Base-by-base conservation (phyloP, 2,329 filamentous ascomycete species). In the Lojkania enalia region DNA sequence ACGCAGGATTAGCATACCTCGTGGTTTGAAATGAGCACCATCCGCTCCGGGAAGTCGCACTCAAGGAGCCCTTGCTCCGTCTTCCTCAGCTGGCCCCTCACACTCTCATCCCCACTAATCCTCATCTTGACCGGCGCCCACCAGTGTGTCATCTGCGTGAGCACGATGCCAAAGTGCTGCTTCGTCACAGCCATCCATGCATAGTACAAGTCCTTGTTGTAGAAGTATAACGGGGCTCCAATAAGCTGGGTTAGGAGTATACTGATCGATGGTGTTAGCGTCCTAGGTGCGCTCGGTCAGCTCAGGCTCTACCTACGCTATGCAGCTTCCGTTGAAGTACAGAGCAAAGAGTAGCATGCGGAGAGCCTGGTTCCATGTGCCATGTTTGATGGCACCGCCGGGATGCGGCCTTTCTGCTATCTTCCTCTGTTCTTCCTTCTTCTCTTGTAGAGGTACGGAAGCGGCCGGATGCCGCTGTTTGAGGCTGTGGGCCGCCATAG, bases 161-260 rank as follows among this genome's bases (percentile, higher is more conserved):
- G 81, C 46, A 89, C 73, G 20, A 95, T 74, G 49, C 86, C 88
- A 66, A 95, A 95, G 19, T 83, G 86, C 61, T 87, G 82, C 71
- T 95, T 95, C n/a, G 88, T 90, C 64, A 90, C 75, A 40, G 88
- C 84, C 82, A 94, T 91, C 74, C 87, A 94, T 50, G 86, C 81
- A 70, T 95, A 88, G 74, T 87, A 95, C 57, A 85, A 78, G 45
- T 90, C 83, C 55, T 80, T 82, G 70, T 86, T 86, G 66, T 88
- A 72, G 52, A 82, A 82, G 66, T 94, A 94, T 6, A 95, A 72
- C 12, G 88, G 88, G 0, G 79, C 63, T 38, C 88, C 88, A 50
- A 94, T 70, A 39, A 88, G 72, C 65, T 95, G 89, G 5, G 87
- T 86, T 5, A 80, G 55, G 57, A 83, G 76, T 60, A 78, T 74